Evolutionary conservation across 768 basidiomycete species (phyloP).

Genomic region (Boletus subparvulus): DNA sequence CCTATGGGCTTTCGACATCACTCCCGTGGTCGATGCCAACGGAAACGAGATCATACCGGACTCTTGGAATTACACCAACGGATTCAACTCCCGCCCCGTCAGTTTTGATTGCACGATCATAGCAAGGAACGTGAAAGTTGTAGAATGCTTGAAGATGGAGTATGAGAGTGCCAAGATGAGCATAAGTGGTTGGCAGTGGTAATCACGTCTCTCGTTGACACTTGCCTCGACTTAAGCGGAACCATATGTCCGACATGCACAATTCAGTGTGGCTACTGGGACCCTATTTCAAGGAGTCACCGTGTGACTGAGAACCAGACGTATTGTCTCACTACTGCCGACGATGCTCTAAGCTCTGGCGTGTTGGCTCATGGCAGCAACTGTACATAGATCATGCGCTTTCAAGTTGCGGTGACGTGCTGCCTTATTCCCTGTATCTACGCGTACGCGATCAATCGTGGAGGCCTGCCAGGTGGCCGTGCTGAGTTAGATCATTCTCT

Average conservation of each 20-base stretch:
- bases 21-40: not conserved
- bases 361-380: not conserved
- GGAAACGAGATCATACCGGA: not conserved
- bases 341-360: no score
- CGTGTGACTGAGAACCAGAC: no score
- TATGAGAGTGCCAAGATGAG: not conserved
- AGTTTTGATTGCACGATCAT: not conserved
- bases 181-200: not conserved
- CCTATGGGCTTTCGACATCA: not conserved
- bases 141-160: not conserved
- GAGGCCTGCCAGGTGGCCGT: not conserved
- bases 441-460: conserved; percentile 17
- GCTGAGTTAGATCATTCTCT: not conserved
- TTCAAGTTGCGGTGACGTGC: not conserved
- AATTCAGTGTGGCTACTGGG: not conserved
- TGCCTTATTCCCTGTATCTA: conserved; percentile 6
- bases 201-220: not conserved
- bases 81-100: not conserved
- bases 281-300: no score
- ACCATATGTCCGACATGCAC: not conserved
- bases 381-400: conserved; percentile 1
- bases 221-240: not conserved
- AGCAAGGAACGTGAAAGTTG: not conserved
- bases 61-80: not conserved
- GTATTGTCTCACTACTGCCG: not conserved